These are phyloP conservation scores for Zygotorulaspora danielsina DNA, from an alignment of 805 yeast genomes.

Conservation along the genomic window DNA sequence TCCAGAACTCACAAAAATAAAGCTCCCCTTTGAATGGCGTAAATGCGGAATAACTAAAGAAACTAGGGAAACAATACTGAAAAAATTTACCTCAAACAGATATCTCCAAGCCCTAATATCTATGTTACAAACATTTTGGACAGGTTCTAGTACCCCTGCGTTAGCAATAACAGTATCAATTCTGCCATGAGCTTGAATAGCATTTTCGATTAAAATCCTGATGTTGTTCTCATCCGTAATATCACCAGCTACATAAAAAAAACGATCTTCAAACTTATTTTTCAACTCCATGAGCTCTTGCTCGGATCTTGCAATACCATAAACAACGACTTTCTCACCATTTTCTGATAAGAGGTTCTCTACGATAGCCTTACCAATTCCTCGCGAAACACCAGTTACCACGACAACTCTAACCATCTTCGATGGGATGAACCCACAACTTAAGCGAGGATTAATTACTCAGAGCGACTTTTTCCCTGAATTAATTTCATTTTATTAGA, in stretches of 20 bases:
- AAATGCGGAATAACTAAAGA: constrained; percentile 54
- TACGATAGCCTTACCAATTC: constrained; percentile 77
- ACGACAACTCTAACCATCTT: constrained; percentile 38
- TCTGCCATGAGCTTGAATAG: constrained; percentile 49
- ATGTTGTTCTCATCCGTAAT: constrained; percentile 41
- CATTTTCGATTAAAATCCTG: constrained; percentile 40
- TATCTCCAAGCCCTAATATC: constrained; percentile 54
- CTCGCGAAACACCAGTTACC: constrained; percentile 63
- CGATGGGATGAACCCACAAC: too few relatives aligned
- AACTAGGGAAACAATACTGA: constrained; percentile 64
- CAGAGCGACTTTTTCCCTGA: too few relatives aligned
- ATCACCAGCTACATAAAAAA: constrained; percentile 56
- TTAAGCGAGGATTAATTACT: too few relatives aligned
- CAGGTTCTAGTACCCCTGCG: constrained; percentile 84
- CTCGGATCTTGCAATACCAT: constrained; percentile 60
- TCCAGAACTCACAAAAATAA: constrained; percentile 82
- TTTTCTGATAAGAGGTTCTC: constrained; percentile 40
- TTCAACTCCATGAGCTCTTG: constrained; percentile 43
- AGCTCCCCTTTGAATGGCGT: constrained; percentile 49
- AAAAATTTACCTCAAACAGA: constrained; percentile 72
- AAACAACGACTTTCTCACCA: constrained; percentile 50
- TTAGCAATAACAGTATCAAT: constrained; percentile 67
- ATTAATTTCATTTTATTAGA: not conserved
- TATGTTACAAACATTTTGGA: constrained; percentile 42
- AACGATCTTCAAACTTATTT: constrained; percentile 46